These are phyloP conservation scores for Podila verticillata DNA, from an alignment of 192 early-diverging fungal genomes.

Conservation along the genomic window DNA sequence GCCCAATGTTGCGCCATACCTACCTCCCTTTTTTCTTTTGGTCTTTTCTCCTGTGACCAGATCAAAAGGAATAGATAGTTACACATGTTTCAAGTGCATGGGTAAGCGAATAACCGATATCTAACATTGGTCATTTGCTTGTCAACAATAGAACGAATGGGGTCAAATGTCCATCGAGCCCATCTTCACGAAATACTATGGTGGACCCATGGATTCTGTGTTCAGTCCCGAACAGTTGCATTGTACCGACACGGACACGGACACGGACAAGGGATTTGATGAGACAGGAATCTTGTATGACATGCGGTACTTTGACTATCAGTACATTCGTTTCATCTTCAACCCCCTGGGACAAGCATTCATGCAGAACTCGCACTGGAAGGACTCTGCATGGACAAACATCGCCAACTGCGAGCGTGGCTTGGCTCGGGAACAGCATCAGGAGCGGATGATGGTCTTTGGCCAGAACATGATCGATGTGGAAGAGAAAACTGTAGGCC, in stretches of 20 bases:
- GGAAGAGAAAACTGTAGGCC: slow-evolving; percentile 66
- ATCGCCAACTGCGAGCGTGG: slow-evolving; percentile 58
- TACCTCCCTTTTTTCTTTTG: neutral
- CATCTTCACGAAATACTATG: slow-evolving; percentile 65
- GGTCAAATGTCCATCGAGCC: slow-evolving; percentile 61
- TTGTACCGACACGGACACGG: slow-evolving; percentile 3
- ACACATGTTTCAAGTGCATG: neutral
- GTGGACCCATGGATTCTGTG: slow-evolving; percentile 74
- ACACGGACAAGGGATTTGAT: slow-evolving; percentile 8
- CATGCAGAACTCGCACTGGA: slow-evolving; percentile 60
- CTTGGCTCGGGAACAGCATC: slow-evolving; percentile 59
- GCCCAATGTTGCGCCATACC: neutral
- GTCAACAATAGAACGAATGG: slow-evolving; percentile 66
- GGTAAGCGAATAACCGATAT: no score
- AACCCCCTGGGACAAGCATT: slow-evolving; percentile 59
- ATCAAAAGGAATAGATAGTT: neutral
- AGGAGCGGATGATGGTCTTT: slow-evolving; percentile 73
- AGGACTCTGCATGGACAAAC: slow-evolving; percentile 60
- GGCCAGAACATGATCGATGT: slow-evolving; percentile 79
- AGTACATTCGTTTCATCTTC: slow-evolving; percentile 64
- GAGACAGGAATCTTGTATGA: slow-evolving; percentile 46
- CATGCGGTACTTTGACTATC: slow-evolving; percentile 62
- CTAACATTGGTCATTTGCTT: neutral
- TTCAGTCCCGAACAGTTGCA: slow-evolving; percentile 64
- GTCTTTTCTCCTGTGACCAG: neutral